Percentiles rank a stretch among this genome's conserved stretches.
Evolutionary conservation across 2,329 filamentous ascomycete genomes (phyloP).

Genomic region (Tolypocladium endophyticum): DNA sequence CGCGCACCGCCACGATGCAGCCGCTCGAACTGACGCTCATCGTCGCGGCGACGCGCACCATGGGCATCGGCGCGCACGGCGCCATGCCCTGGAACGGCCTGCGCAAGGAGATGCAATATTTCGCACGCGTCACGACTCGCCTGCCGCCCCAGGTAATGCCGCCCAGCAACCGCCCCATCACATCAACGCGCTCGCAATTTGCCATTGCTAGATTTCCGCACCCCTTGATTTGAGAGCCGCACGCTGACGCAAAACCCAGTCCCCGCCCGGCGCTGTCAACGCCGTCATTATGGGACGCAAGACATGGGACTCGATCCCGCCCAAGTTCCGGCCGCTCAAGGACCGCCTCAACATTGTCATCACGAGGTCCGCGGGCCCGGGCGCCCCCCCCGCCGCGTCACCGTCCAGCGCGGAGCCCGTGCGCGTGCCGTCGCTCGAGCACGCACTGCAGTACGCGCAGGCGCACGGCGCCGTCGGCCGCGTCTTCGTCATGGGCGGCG

Average conservation of each 20-base stretch:
- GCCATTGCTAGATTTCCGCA: neutral
- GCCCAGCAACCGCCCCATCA: neutral
- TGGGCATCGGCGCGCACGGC: slow-evolving; percentile 78
- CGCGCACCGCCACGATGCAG: slow-evolving; percentile 15
- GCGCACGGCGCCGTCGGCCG: slow-evolving; percentile 35
- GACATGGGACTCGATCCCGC: slow-evolving; percentile 87
- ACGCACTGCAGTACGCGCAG: slow-evolving; percentile 40
- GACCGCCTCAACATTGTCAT: slow-evolving; percentile 77
- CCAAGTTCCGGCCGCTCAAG: slow-evolving; percentile 66
- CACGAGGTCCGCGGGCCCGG: slow-evolving; percentile 37
- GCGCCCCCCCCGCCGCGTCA: slow-evolving; percentile 5
- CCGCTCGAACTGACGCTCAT: slow-evolving; percentile 69
- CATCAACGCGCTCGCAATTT: neutral
- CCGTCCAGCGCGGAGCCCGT: slow-evolving; percentile 32
- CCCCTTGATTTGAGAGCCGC: neutral
- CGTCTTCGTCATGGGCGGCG: slow-evolving; percentile 84
- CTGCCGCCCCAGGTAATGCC: slow-evolving; percentile 29
- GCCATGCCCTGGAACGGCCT: slow-evolving; percentile 82
- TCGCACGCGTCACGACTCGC: slow-evolving; percentile 77
- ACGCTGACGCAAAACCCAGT: slow-evolving; percentile 8
- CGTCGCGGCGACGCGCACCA: slow-evolving; percentile 79
- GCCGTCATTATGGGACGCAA: slow-evolving; percentile 96
- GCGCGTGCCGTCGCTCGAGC: slow-evolving; percentile 46
- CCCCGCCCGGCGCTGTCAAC: slow-evolving; percentile 36
- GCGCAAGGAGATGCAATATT: slow-evolving; percentile 89